Conservation (phyloP, 2,329 filamentous ascomycete species). For the Pezicula radicicola region DNA sequence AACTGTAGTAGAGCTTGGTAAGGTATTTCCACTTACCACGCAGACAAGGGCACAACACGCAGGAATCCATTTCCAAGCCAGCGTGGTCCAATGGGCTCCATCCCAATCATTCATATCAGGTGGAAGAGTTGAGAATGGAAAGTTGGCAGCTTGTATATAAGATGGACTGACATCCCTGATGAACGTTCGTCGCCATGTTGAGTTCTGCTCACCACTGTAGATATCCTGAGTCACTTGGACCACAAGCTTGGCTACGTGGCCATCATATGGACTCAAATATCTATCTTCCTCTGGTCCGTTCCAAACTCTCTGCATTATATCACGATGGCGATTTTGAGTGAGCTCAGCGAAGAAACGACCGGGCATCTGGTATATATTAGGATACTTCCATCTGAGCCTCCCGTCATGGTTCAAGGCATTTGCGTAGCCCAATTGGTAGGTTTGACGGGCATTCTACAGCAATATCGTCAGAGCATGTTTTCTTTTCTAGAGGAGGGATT, state of each 20-base stretch:
- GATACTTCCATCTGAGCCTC: conserved; percentile 2
- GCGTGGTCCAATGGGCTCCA: not conserved
- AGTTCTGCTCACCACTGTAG: conserved; percentile 1
- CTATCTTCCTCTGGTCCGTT: conserved; percentile 8
- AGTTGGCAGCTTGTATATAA: not conserved
- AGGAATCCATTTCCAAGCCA: conserved; percentile 1
- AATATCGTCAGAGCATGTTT: too few species aligned
- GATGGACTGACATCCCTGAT: conserved; percentile 7
- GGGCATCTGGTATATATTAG: conserved; percentile 7
- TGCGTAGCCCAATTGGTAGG: too few species aligned
- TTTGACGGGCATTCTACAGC: too few species aligned
- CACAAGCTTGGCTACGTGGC: conserved; percentile 13
- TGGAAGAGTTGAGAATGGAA: not conserved
- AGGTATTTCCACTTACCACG: conserved; percentile 3
- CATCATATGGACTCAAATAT: conserved; percentile 14
- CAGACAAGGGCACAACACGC: not conserved
- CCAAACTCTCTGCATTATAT: conserved; percentile 11
- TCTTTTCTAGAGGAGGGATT: too few species aligned
- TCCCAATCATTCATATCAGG: too few species aligned
- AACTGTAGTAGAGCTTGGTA: too few species aligned
- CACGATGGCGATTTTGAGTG: conserved; percentile 11
- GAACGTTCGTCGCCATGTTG: conserved; percentile 17
- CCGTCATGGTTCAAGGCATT: conserved; percentile 1
- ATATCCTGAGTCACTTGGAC: conserved; percentile 14
- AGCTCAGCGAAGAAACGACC: not conserved